Base-by-base conservation (phyloP, 169 alveolate species). In the Plasmodium malariae region DNA sequence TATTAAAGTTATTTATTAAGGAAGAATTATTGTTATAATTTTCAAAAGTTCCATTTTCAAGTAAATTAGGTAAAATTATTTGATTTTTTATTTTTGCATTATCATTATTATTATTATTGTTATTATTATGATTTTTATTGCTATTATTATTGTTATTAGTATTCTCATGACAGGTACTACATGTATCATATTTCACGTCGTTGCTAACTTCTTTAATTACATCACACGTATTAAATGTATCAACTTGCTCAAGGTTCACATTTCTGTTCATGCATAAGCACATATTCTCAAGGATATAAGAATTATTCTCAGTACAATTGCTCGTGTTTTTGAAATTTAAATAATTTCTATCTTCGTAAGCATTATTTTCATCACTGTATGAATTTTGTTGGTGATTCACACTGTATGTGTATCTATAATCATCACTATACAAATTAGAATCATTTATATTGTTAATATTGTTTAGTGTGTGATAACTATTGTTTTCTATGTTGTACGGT, bases 101-200 rank as follows among this genome's bases (percentile, higher is more conserved):
- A 17, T n/a, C 59, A 36, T 28, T 36, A 17, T 21, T n/a, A 63
- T 62, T 34, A 62, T 28, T 45, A 43, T 32, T 43, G 34, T 21
- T 14, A 54, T 54, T 12, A 51, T 51, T 51, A 17, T 17, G 19
- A 59, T 59, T 59, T 24, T 59, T 37, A 59, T 37, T 24, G 26
- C 69, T 24, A 9, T 32, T 59, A 49, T 40, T 65, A 54, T n/a
- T n/a, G n/a, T n/a, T 12, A 51, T 51, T 51, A 17, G 9, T 59
- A 59, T 59, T 59, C 19, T 59, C 69, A 59, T 37, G 26, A 59
- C 69, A 59, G 17, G 69, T 59, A 49, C 57, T 65, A 54, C 21
- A 30, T 24, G 72, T 30, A 40, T 78, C 76, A 19, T 54, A 45
- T 48, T 43, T 45, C 28, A 69, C 6, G 28, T 19, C 21, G 7